phyloP scores from a whole-genome alignment of 2,329 filamentous ascomycete genomes.

The Aspergillus udagawae region DNA sequence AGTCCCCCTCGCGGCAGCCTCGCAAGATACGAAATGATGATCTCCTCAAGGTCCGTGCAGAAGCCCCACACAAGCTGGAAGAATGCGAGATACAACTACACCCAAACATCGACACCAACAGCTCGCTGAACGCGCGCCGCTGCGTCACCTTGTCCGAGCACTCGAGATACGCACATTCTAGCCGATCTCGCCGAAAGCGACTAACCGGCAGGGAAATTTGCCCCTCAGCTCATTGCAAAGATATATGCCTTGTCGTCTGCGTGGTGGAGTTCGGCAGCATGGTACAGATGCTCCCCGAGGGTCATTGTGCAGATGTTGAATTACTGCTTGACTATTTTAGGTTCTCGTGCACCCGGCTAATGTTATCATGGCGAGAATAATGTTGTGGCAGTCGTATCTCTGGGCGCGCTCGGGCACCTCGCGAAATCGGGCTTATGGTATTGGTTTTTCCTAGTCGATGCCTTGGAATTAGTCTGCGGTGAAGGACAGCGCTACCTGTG shows the following conservation, averaged over 20 bases:
- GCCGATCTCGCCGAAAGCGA: constrained; percentile 48
- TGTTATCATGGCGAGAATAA: constrained; percentile 34
- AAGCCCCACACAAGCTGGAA: constrained; percentile 39
- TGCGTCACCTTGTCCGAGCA: constrained; percentile 43
- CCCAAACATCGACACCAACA: constrained; percentile 37
- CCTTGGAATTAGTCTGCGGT: constrained; percentile 45
- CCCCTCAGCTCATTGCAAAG: constrained; percentile 20
- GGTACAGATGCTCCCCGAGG: constrained; percentile 50
- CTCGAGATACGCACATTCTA: constrained; percentile 49
- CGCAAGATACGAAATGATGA: constrained; percentile 39
- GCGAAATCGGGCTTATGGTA: constrained; percentile 46
- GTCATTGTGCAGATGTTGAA: constrained; percentile 43
- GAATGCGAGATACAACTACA: constrained; percentile 33
- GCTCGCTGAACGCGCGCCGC: constrained; percentile 37
- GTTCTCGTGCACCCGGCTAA: constrained; percentile 42
- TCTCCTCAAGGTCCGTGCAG: constrained; percentile 41
- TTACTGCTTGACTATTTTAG: constrained; percentile 30
- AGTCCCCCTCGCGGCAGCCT: constrained; percentile 53
- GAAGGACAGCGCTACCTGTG: constrained; percentile 26
- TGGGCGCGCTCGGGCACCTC: constrained; percentile 21
- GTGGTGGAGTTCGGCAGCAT: constrained; percentile 43
- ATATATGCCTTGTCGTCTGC: constrained; percentile 9
- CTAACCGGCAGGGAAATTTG: constrained; percentile 28
- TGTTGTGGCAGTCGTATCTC: constrained; percentile 17
- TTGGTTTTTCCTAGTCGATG: constrained; percentile 47